These are phyloP conservation scores for Talaromyces piceae DNA, from an alignment of 2,329 filamentous ascomycete species.

Conservation along the genomic window DNA sequence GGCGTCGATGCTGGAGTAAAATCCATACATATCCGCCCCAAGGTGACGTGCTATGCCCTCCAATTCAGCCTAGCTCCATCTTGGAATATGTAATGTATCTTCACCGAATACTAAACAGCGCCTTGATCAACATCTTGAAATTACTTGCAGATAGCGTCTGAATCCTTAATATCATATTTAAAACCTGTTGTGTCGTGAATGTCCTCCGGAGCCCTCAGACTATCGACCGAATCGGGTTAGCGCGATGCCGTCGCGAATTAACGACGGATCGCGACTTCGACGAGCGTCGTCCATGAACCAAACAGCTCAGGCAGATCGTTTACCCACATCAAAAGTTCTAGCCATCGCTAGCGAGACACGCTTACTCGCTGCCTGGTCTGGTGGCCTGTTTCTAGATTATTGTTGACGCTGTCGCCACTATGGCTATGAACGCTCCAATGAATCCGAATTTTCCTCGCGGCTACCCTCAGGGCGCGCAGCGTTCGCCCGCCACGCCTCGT, in stretches of 20 bases:
- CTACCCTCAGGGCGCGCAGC: slow-evolving; percentile 32
- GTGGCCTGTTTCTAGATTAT: not conserved
- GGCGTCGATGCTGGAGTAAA: slow-evolving; percentile 84
- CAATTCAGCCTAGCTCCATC: not conserved
- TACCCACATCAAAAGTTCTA: not conserved
- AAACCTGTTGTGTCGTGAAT: not conserved
- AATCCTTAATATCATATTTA: not conserved
- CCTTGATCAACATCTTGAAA: not conserved
- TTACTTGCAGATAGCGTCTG: not conserved
- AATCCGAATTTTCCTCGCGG: slow-evolving; percentile 36
- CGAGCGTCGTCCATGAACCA: not conserved
- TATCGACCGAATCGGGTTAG: slow-evolving; percentile 7
- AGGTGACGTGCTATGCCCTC: not conserved
- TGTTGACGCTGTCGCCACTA: slow-evolving; percentile 5
- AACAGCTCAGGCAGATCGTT: not conserved
- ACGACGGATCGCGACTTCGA: slow-evolving; percentile 7
- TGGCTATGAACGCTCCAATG: slow-evolving; percentile 33
- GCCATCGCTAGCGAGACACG: not conserved
- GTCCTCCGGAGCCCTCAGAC: not conserved
- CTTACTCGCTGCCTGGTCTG: not conserved
- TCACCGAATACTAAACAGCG: not conserved
- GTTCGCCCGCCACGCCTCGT: slow-evolving; percentile 37
- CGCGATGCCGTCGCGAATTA: slow-evolving; percentile 2
- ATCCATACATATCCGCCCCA: not conserved
- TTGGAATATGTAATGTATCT: slow-evolving; percentile 2